Percentiles rank a stretch among this genome's conserved stretches.
phyloP scores from a whole-genome alignment of 2,329 filamentous ascomycete species.

The Aquanectria penicillioides region DNA sequence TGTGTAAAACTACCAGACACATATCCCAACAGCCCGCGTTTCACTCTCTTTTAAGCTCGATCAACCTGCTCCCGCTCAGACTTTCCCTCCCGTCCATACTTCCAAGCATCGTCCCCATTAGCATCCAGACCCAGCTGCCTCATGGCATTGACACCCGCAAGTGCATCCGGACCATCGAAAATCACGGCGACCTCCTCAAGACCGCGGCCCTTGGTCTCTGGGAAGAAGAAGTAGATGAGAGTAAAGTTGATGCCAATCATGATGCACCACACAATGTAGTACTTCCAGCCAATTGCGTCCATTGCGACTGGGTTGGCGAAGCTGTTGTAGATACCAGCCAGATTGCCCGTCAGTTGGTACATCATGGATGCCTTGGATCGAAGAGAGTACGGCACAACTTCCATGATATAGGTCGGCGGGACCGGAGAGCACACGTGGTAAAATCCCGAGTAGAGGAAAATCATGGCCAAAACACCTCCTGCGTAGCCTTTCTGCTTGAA shows the following conservation, averaged over 20 bases:
- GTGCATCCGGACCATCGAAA: slow-evolving; percentile 35
- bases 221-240: slow-evolving; percentile 43
- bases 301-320: slow-evolving; percentile 57
- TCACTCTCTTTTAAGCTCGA: slow-evolving; percentile 9
- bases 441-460: slow-evolving; percentile 36
- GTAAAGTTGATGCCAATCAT: slow-evolving; percentile 34
- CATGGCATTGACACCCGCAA: slow-evolving; percentile 31
- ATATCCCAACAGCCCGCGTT: not conserved
- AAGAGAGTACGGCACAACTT: slow-evolving; percentile 51
- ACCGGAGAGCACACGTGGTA: slow-evolving; percentile 52
- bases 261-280: slow-evolving; percentile 56
- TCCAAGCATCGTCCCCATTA: slow-evolving; percentile 8
- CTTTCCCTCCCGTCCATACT: slow-evolving; percentile 3
- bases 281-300: slow-evolving; percentile 53
- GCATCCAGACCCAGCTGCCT: slow-evolving; percentile 28
- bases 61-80: slow-evolving; percentile 2
- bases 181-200: slow-evolving; percentile 39
- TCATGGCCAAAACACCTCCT: slow-evolving; percentile 55
- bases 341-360: slow-evolving; percentile 42
- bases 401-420: slow-evolving; percentile 56
- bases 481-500: slow-evolving; percentile 46
- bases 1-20: not conserved
- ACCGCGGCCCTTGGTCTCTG: slow-evolving; percentile 35
- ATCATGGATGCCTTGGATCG: slow-evolving; percentile 44
- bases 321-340: slow-evolving; percentile 48